Evolutionary conservation across 768 basidiomycete genomes (phyloP), one percentile per base, ranked within the genome.

Genomic region (Pilatotrama ljubarskyi): DNA sequence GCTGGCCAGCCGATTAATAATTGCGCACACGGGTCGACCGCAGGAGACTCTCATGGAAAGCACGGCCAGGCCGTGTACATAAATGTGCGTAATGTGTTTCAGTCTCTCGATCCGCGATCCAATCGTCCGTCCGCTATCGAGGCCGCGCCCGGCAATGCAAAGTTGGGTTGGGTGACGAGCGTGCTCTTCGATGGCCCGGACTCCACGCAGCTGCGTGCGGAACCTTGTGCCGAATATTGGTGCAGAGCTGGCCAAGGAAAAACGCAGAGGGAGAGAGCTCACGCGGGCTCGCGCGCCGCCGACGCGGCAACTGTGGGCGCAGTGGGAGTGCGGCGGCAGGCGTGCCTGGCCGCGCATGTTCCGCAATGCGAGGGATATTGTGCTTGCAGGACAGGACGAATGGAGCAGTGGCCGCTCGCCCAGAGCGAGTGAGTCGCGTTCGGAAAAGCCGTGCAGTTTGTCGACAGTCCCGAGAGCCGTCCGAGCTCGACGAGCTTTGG

Each of bases 1-100:
- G 29, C 29, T 32, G 29, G 29, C 29, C 13, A 24, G 26, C 29
- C 26, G 11, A 5, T 18, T n/a, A n/a, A 26, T 38, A 41, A 10
- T 10, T 52, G 37, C 37, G 25, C 24, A 17, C 20, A 32, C 10
- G 29, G 29, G 51, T 13, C 9, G 44, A 11, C 22, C 41, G 13
- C 32, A 29, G 53, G 53, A 41, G 44, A 48, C 38, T n/a, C 48
- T 49, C 43, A 29, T 35, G 47, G 52, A 51, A 49, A 7, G 15
- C 44, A 15, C 25, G 47, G 48, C 52, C 35, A 37, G 46, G 46
- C 24, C 47, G 26, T 25, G 52, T 55, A 60, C 59, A 50, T 50
- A 50, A 61, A 43, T 26, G 51, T 59, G 51, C 58, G 58, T 48
- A 53, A 53, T 47, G 42, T 56, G 57, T 58, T 58, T 51, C 49